Evolutionary conservation across 2,329 filamentous ascomycete genomes (phyloP), one percentile per base, ranked within the genome.

Genomic region (Trichophaea hybrida): DNA sequence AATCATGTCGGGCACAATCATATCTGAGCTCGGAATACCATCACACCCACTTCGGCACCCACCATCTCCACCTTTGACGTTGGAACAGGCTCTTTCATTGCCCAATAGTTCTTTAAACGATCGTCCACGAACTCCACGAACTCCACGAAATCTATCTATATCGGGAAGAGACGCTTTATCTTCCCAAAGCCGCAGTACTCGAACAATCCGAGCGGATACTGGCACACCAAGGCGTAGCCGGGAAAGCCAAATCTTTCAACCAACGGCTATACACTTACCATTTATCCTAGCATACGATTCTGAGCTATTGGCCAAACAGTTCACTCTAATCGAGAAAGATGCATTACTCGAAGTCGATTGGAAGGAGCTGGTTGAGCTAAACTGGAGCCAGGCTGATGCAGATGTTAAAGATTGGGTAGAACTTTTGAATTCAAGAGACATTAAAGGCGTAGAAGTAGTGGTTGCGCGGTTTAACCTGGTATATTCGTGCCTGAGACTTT

Each of bases 311-410:
- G 87, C 87, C 2, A 84, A 90, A 70, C 87, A 93, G 67, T 87
- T 93, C 66, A 91, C 86, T 0, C 77, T 93, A 37, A 87, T 93
- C 51, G 87, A 93, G 69, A 90, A 91, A 70, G 87, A 91, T 69
- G 87, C 86, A 0, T 75, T 93, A 24, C 86, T 88, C 66, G 87
- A 91, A 71, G 86, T 93, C 63, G 86, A 91, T 72, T 93, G 87
- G 87, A 88, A 86, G 70, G 87, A 93, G 66, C 76, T 93, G 10
- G 86, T 91, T 58, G 85, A 89, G 58, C 84, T 93, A 77, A 81
- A 81, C 55, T 91, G 87, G 86, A 88, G 86, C 69, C 81, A 88
- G 66, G 77, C 80, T 13, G 79, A 79, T 52, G 81, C 78, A 54
- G 76, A 83, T 61, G 80, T 82, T 38, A 80, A 82, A 57, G 87